These are phyloP conservation scores for Nothomitra cinnamomea DNA, from an alignment of 2,329 filamentous ascomycete genomes.

Conservation along the genomic window DNA sequence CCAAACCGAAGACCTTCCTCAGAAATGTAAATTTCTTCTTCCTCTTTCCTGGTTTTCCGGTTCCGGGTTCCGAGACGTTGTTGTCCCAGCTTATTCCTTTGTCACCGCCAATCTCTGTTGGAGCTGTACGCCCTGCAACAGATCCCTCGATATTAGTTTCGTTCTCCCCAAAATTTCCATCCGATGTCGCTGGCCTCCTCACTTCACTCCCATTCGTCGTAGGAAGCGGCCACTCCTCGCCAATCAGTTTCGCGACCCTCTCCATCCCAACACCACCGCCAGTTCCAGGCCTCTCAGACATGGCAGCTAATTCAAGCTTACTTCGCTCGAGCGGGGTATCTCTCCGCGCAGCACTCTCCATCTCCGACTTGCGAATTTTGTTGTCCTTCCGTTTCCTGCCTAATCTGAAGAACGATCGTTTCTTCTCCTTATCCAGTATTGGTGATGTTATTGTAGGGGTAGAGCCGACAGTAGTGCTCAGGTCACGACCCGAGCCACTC, in stretches of 20 bases:
- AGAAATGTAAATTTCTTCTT: constrained; percentile 53
- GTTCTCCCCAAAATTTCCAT: not conserved
- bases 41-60: constrained; percentile 22
- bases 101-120: constrained; percentile 5
- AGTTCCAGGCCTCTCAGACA: constrained; percentile 13
- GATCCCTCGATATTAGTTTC: constrained; percentile 6
- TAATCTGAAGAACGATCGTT: constrained; percentile 25
- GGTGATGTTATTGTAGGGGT: constrained; percentile 7
- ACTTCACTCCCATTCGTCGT: no score
- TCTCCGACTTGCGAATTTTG: constrained; percentile 36
- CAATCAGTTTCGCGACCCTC: not conserved
- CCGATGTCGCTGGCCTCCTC: not conserved
- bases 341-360: constrained; percentile 41
- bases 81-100: constrained; percentile 12
- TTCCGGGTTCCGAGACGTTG: constrained; percentile 9
- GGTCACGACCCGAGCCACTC: constrained; percentile 20
- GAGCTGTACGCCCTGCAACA: no score
- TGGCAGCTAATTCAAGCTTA: constrained; percentile 31
- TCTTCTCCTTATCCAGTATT: constrained; percentile 19
- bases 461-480: not conserved
- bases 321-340: constrained; percentile 46
- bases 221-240: not conserved
- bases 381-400: not conserved
- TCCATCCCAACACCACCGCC: constrained; percentile 14
- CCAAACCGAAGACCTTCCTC: constrained; percentile 46